Percentiles rank a stretch among this genome's conserved stretches.
Conservation (phyloP, 148 eudicot species). For the Silene latifolia region DNA sequence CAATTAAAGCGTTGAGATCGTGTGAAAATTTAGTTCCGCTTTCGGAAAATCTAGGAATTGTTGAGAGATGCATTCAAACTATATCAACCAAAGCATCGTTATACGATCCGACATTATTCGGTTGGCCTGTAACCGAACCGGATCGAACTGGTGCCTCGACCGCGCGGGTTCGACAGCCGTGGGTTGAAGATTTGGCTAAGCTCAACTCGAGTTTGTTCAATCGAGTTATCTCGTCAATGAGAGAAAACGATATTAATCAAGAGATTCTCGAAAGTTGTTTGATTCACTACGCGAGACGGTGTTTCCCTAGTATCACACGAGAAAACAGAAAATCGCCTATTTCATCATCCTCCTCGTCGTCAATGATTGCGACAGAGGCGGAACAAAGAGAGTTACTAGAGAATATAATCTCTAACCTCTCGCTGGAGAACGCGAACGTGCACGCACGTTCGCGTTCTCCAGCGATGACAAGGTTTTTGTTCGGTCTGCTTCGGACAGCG, state of each 20-base stretch:
- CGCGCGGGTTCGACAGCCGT: conserved; percentile 29
- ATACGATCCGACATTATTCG: conserved; percentile 69
- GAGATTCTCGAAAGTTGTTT: conserved; percentile 73
- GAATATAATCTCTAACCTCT: conserved; percentile 45
- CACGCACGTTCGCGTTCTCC: conserved; percentile 32
- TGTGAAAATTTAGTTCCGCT: conserved; percentile 54
- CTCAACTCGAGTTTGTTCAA: conserved; percentile 50
- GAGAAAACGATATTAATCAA: conserved; percentile 39
- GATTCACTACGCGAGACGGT: conserved; percentile 51
- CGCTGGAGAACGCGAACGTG: conserved; percentile 28
- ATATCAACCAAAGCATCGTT: conserved; percentile 52
- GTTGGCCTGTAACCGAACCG: conserved; percentile 77
- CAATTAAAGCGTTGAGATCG: conserved; percentile 56
- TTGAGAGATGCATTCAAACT: conserved; percentile 58
- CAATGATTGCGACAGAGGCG: conserved; percentile 52
- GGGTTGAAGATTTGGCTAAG: conserved; percentile 70
- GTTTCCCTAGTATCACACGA: conserved; percentile 72
- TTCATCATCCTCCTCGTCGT: conserved; percentile 26
- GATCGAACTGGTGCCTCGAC: conserved; percentile 3
- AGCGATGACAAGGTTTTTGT: conserved; percentile 38
- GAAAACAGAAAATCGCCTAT: conserved; percentile 37
- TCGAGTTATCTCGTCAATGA: conserved; percentile 56
- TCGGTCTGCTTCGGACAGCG: conserved; percentile 75
- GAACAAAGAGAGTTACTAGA: conserved; percentile 78
- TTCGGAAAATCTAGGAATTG: conserved; percentile 71